A percentile compares a stretch with the other conserved stretches of the same genome.
These are phyloP conservation scores for Hypoxylon crocopeplum DNA, from an alignment of 495 filamentous ascomycete genomes.

Conservation along the genomic window DNA sequence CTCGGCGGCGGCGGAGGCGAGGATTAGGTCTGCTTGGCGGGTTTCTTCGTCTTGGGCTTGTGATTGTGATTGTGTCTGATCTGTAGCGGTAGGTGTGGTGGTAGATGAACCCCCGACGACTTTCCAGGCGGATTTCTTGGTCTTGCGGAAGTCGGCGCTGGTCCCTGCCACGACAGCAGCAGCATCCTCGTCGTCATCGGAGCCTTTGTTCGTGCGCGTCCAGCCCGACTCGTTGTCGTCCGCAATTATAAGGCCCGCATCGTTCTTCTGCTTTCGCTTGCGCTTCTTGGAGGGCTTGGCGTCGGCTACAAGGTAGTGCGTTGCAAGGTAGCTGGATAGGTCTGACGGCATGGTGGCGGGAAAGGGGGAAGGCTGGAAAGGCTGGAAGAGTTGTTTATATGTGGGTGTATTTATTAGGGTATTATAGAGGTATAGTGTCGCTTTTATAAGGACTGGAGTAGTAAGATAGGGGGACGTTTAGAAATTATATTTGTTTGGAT, in stretches of 20 bases:
- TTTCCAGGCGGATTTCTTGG: slow-evolving; percentile 82
- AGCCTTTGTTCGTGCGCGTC: slow-evolving; percentile 52
- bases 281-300: slow-evolving; percentile 78
- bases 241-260: slow-evolving; percentile 79
- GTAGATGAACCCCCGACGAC: slow-evolving; percentile 63
- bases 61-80: neutral
- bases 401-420: neutral
- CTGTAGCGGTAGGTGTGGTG: slow-evolving; percentile 32
- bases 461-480: neutral
- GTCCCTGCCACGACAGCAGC: slow-evolving; percentile 54
- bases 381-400: neutral
- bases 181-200: slow-evolving; percentile 55
- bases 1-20: slow-evolving; percentile 75
- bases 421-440: neutral
- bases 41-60: slow-evolving; percentile 52
- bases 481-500: neutral
- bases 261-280: slow-evolving; percentile 75
- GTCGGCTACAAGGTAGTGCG: slow-evolving; percentile 87
- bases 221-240: slow-evolving; percentile 81
- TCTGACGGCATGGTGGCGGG: slow-evolving; percentile 59
- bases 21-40: slow-evolving; percentile 80
- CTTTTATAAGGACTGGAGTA: neutral
- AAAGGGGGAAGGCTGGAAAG: neutral
- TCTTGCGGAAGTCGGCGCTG: slow-evolving; percentile 74
- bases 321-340: slow-evolving; percentile 88